Base-by-base conservation (phyloP, 495 filamentous ascomycete genomes). In the Xanthoparmelia taractica region DNA sequence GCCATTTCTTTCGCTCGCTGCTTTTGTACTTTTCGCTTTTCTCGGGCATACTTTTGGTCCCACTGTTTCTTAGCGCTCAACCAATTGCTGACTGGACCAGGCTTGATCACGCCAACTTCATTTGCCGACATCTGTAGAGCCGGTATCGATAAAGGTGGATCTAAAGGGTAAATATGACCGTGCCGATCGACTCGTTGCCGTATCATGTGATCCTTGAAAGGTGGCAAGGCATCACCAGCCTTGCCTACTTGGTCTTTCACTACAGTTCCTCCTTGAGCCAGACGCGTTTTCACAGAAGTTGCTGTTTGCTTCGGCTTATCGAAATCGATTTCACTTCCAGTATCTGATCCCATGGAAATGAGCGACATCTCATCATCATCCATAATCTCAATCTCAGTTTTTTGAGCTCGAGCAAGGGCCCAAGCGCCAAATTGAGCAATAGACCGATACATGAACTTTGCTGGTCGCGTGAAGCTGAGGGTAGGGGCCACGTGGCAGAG, bases 361-460 rank as follows among this genome's bases (percentile, higher is more conserved):
- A 90, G 72, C 0, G 88, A 92, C 45, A 94, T 78, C 15, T 82
- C 76, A 64, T 89, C 87, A 57, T 96, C 90, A 66, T 94, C 86
- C 50, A 85, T 71, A 33, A 96, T 93, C 20, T 92, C 88, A 23
- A 97, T 90, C 4, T 80, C 81, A 0, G 80, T 82, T 50, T 88
- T 82, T 68, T 96, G 92, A 1, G 92, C 92, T 66, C 86, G 80
- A 5, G 91, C 89, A 23, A 97, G 75, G 10, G 88, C 87, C 92
- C 92, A 96, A 0, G 91, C 89, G 13, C 91, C 89, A 71, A 97
- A 96, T 62, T 96, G 92, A 1, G 93, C 89, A 31, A 97, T 85
- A 11, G 87, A 86, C 29, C 91, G 83, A 71, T 88, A 96, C 91
- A 97, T 96, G 70, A 88, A 89, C 69, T 96, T 97, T 13, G 93